Percentiles rank a stretch among this genome's conserved stretches.
phyloP scores from a whole-genome alignment of 148 eudicot species.

The Hydrangea macrophylla region DNA sequence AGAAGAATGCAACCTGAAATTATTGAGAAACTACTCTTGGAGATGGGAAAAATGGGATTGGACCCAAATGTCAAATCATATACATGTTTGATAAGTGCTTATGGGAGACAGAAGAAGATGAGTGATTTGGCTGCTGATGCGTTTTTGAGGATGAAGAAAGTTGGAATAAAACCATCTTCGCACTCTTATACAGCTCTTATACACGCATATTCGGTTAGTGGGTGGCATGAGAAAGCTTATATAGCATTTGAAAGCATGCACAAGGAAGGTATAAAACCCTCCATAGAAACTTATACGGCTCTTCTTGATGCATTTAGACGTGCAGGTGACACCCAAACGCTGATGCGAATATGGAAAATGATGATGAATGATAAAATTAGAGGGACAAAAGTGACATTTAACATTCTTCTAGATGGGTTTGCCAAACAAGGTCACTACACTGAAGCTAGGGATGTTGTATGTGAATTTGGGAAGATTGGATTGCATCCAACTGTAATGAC shows the following conservation, averaged over 20 bases:
- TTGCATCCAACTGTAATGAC: slow-evolving; percentile 83
- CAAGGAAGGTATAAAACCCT: slow-evolving; percentile 72
- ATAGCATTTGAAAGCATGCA: slow-evolving; percentile 71
- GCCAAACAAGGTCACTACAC: slow-evolving; percentile 84
- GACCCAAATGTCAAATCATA: slow-evolving; percentile 77
- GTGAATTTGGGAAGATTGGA: slow-evolving; percentile 78
- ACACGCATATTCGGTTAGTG: slow-evolving; percentile 73
- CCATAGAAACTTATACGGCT: slow-evolving; percentile 85
- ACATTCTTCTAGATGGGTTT: slow-evolving; percentile 84
- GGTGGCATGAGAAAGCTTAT: slow-evolving; percentile 92
- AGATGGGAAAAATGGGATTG: slow-evolving; percentile 63
- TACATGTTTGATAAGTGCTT: slow-evolving; percentile 81
- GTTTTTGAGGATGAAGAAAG: slow-evolving; percentile 79
- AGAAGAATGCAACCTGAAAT: slow-evolving; percentile 85
- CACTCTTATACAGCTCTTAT: slow-evolving; percentile 89
- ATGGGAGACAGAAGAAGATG: slow-evolving; percentile 80
- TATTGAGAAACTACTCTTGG: slow-evolving; percentile 69
- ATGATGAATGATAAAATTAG: slow-evolving; percentile 67
- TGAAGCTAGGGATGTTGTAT: slow-evolving; percentile 83
- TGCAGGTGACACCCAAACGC: slow-evolving; percentile 71
- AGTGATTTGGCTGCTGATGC: slow-evolving; percentile 93
- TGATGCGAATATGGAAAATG: slow-evolving; percentile 83
- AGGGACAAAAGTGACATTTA: slow-evolving; percentile 84
- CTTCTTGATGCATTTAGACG: slow-evolving; percentile 85
- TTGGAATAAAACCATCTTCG: slow-evolving; percentile 76